These are phyloP conservation scores for Zalerion maritima DNA, from an alignment of 495 filamentous ascomycete species.

Conservation along the genomic window DNA sequence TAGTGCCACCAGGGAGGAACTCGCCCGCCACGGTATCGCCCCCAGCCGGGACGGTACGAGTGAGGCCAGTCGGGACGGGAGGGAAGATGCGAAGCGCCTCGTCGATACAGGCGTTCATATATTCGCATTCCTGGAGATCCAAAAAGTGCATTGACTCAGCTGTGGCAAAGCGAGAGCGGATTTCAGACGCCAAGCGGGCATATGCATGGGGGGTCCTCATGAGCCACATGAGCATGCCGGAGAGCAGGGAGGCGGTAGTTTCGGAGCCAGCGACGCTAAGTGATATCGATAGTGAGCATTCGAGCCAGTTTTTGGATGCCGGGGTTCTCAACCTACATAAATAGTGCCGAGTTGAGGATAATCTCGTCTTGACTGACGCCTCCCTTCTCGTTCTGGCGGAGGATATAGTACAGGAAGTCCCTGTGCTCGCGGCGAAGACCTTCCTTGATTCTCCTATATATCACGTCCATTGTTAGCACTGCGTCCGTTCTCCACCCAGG, in stretches of 20 bases:
- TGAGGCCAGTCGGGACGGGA: conserved; percentile 43
- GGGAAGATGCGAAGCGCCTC: conserved; percentile 60
- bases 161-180: conserved; percentile 26
- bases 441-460: too few species aligned
- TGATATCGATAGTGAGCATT: too few species aligned
- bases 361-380: conserved; percentile 2
- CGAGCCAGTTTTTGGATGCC: too few species aligned
- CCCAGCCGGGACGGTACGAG: conserved; percentile 46
- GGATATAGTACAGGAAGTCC: conserved; percentile 10
- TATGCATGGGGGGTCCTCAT: conserved; percentile 8
- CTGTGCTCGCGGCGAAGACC: conserved; percentile 1
- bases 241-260: conserved; percentile 30
- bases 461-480: too few species aligned
- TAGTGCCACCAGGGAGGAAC: conserved; percentile 34
- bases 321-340: too few species aligned
- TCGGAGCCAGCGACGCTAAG: conserved; percentile 26
- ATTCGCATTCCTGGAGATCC: conserved; percentile 40
- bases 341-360: conserved; percentile 3
- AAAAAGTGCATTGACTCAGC: too few species aligned
- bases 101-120: conserved; percentile 50
- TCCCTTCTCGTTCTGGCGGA: conserved; percentile 4
- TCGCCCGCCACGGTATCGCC: conserved; percentile 43
- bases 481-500: too few species aligned
- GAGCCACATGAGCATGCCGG: conserved; percentile 26
- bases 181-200: conserved; percentile 24